Conservation (phyloP, 768 basidiomycete genomes). For the Epithele typhae region DNA sequence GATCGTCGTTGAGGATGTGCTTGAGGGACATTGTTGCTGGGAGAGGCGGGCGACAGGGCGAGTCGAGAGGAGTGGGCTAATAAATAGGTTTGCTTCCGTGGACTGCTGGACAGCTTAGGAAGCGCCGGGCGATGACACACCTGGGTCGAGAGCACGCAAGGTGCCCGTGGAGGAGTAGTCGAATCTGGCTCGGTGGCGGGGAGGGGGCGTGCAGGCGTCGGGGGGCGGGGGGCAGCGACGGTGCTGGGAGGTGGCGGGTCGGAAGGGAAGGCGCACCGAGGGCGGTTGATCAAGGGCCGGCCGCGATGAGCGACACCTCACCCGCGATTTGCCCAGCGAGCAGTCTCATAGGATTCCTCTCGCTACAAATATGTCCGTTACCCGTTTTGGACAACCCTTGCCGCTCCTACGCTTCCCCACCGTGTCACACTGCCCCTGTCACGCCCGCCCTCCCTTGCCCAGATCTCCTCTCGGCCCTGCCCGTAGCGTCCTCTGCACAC, state of each 20-base stretch:
- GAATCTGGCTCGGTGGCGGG: slow-evolving; percentile 1
- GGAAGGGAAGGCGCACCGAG: slow-evolving; percentile 9
- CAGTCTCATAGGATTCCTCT: slow-evolving; percentile 23
- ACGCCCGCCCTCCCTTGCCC: slow-evolving; percentile 3
- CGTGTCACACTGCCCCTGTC: slow-evolving; percentile 21
- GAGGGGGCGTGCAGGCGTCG: slow-evolving; percentile 1
- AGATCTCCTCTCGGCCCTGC: not conserved
- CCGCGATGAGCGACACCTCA: slow-evolving; percentile 20
- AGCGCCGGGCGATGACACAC: slow-evolving; percentile 17
- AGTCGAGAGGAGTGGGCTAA: slow-evolving; percentile 8
- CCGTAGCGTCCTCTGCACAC: too few species aligned
- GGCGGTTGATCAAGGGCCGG: slow-evolving; percentile 18
- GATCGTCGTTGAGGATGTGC: slow-evolving; percentile 74
- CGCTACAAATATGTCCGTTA: slow-evolving; percentile 24
- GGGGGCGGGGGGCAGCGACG: not conserved
- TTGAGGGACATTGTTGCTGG: slow-evolving; percentile 62
- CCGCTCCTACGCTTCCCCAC: slow-evolving; percentile 18
- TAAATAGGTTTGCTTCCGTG: slow-evolving; percentile 17
- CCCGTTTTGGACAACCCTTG: slow-evolving; percentile 19
- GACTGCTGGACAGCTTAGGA: slow-evolving; percentile 15
- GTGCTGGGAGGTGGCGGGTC: slow-evolving; percentile 4
- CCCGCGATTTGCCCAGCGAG: slow-evolving; percentile 22
- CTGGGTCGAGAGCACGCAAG: slow-evolving; percentile 9
- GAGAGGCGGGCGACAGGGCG: slow-evolving; percentile 10
- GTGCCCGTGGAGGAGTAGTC: slow-evolving; percentile 2